Evolutionary conservation across 106 monocot species (phyloP).

Genomic region (Apostasia shenzhenica): DNA sequence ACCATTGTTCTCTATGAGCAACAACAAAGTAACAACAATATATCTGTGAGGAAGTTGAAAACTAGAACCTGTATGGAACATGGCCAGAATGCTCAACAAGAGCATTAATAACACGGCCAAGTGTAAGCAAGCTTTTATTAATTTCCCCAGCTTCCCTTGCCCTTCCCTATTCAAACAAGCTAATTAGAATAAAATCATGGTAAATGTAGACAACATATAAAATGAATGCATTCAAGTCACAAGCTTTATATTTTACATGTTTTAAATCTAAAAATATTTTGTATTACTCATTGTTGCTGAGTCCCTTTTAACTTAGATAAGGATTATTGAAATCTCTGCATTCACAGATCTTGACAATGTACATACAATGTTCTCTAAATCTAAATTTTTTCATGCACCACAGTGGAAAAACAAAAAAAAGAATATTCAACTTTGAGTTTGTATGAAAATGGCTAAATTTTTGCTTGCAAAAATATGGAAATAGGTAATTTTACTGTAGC

Average conservation of each 20-base stretch:
- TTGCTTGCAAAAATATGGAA: no score
- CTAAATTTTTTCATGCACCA: not conserved
- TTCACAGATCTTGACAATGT: no score
- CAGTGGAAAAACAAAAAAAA: no score
- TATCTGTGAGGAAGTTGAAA: not conserved
- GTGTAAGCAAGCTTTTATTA: conserved; percentile 57
- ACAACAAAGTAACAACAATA: not conserved
- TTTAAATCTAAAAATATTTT: no score
- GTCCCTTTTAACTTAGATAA: no score
- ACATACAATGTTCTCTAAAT: no score
- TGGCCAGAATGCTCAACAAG: conserved; percentile 68
- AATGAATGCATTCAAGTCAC: not conserved
- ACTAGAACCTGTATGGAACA: conserved; percentile 47
- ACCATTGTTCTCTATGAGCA: not conserved
- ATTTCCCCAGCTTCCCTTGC: conserved; percentile 51
- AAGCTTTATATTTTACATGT: not conserved
- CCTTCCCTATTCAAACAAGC: conserved; percentile 29
- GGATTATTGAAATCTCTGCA: no score
- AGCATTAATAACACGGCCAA: conserved; percentile 62
- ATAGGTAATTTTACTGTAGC: no score
- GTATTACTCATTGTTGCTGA: no score
- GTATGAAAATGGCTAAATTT: no score
- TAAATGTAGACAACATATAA: not conserved
- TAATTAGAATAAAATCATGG: not conserved
- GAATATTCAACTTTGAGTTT: no score